Conservation (phyloP, 208 protist species). For the Wallacemonas sp. region DNA sequence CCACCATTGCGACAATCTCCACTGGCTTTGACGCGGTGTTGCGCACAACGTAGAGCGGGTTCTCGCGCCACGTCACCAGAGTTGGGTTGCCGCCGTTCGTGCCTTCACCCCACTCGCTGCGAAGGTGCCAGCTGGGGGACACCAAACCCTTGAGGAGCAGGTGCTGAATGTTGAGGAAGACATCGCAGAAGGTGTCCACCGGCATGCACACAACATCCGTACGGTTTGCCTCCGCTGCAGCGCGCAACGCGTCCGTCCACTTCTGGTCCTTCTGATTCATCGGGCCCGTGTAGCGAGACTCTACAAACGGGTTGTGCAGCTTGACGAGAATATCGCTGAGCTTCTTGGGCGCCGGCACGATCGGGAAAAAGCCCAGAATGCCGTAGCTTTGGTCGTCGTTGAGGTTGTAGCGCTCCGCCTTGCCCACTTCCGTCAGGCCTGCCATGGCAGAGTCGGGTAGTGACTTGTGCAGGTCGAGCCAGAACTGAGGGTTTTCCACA, state of each 20-base stretch:
- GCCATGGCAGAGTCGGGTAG: constrained; percentile 31
- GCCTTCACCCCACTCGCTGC: constrained; percentile 53
- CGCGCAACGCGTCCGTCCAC: constrained; percentile 36
- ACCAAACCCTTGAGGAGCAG: constrained; percentile 25
- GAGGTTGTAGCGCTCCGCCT: constrained; percentile 30
- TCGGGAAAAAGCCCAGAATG: constrained; percentile 41
- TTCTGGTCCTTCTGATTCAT: constrained; percentile 42
- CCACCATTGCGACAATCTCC: constrained; percentile 62
- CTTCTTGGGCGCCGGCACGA: constrained; percentile 13
- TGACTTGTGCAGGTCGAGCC: constrained; percentile 38
- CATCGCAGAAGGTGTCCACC: constrained; percentile 38
- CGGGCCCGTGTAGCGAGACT: constrained; percentile 48
- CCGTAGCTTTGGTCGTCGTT: constrained; percentile 46
- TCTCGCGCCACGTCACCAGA: constrained; percentile 51
- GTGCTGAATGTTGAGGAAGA: constrained; percentile 45
- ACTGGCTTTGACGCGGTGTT: constrained; percentile 29
- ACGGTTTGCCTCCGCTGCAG: constrained; percentile 11
- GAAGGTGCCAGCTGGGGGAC: constrained; percentile 28
- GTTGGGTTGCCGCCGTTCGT: constrained; percentile 55
- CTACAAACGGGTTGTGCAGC: constrained; percentile 55
- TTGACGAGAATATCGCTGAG: constrained; percentile 50
- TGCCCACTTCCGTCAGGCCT: constrained; percentile 13
- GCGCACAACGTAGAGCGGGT: constrained; percentile 48
- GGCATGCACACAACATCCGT: constrained; percentile 56
- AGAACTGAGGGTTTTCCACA: constrained; percentile 41